Conservation (phyloP, 2,329 filamentous ascomycete genomes). For the Beauveria australis region DNA sequence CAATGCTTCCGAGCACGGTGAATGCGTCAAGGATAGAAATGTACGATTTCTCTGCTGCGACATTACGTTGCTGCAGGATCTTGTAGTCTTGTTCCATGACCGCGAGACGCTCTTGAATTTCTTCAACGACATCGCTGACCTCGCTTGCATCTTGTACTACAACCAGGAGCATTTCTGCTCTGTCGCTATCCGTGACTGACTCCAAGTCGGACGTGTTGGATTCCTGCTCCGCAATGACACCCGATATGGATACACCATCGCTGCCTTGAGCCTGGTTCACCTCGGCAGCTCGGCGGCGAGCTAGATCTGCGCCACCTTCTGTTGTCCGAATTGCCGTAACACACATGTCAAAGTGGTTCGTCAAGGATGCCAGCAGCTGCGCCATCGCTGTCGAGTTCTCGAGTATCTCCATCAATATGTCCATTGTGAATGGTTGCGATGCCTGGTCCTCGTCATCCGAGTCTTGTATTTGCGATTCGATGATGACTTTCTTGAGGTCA, state of each 20-base stretch:
- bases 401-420: constrained; percentile 56
- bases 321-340: constrained; percentile 86
- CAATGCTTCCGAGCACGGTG: constrained; percentile 57
- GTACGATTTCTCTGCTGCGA: constrained; percentile 41
- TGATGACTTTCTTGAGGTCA: constrained; percentile 51
- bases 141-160: constrained; percentile 63
- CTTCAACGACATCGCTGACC: constrained; percentile 57
- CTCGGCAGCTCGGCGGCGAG: constrained; percentile 60
- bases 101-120: constrained; percentile 65
- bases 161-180: constrained; percentile 74
- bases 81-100: constrained; percentile 69
- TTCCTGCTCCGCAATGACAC: constrained; percentile 54
- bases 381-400: constrained; percentile 76
- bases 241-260: constrained; percentile 54
- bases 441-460: constrained; percentile 23
- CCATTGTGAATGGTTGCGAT: constrained; percentile 33
- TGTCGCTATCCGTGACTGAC: constrained; percentile 66
- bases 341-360: constrained; percentile 86
- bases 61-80: constrained; percentile 55
- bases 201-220: constrained; percentile 47
- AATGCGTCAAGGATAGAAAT: constrained; percentile 55
- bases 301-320: constrained; percentile 66
- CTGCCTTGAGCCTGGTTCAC: constrained; percentile 39
- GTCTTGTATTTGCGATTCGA: constrained; percentile 28
- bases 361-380: constrained; percentile 68